Evolutionary conservation across 305 asterid genomes (phyloP).

Genomic region (Fraxinus floribunda): DNA sequence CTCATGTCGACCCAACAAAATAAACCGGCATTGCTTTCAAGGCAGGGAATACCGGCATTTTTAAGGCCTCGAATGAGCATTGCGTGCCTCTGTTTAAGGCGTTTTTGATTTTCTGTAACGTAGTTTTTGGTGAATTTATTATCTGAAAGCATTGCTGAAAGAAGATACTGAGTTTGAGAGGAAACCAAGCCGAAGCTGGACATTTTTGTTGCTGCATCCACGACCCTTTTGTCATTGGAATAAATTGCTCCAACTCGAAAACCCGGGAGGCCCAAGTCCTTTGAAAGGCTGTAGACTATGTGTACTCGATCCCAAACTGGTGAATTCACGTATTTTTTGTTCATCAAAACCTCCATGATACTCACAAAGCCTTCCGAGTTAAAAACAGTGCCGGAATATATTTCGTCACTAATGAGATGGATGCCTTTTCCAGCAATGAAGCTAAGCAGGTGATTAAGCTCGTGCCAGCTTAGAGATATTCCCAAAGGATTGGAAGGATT

Average conservation of each 20-base stretch:
- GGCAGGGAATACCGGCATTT: conserved; percentile 14
- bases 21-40: conserved; percentile 21
- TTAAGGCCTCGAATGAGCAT: conserved; percentile 15
- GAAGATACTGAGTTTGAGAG: conserved; percentile 19
- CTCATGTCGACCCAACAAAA: conserved; percentile 25
- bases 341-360: conserved; percentile 24
- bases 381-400: conserved; percentile 30
- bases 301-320: conserved; percentile 26
- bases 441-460: neutral
- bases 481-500: neutral
- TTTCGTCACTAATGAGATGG: conserved; percentile 32
- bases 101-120: neutral
- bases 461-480: neutral
- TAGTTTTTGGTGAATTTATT: conserved; percentile 14
- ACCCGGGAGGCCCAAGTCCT: conserved; percentile 32
- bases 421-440: conserved; percentile 13
- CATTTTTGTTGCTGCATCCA: conserved; percentile 19
- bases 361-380: conserved; percentile 27
- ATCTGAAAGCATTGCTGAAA: conserved; percentile 19
- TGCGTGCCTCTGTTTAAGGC: conserved; percentile 13
- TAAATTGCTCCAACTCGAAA: conserved; percentile 29
- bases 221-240: conserved; percentile 18
- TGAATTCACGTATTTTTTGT: conserved; percentile 9
- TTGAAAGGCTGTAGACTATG: conserved; percentile 31
- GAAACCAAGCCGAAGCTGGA: conserved; percentile 21